phyloP scores from a whole-genome alignment of 495 filamentous ascomycete species.

The Parachaetomium inaequale region DNA sequence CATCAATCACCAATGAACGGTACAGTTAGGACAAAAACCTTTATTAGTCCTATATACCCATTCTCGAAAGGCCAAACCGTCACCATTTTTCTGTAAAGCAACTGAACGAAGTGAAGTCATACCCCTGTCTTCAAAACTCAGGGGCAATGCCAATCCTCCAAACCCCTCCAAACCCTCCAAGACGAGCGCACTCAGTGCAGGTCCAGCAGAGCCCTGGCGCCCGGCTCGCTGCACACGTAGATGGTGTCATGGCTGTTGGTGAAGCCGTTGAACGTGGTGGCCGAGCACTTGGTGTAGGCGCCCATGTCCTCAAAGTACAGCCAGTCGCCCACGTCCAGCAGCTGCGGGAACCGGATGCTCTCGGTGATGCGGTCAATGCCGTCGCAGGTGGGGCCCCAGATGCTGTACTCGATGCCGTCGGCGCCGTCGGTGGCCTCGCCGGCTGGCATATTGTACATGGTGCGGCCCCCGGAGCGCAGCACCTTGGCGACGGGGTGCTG shows the following conservation, averaged over 20 bases:
- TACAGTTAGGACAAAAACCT: not conserved
- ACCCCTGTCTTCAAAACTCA: not conserved
- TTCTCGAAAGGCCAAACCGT: not conserved
- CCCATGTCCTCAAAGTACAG: conserved; percentile 98
- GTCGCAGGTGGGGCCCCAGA: conserved; percentile 98
- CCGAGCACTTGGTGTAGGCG: conserved; percentile 95
- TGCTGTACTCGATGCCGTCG: conserved; percentile 67
- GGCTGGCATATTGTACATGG: conserved; percentile 45
- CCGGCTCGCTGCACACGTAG: conserved; percentile 90
- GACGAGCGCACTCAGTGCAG: conserved; percentile 17
- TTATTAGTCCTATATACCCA: not conserved
- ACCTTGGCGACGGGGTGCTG: conserved; percentile 85
- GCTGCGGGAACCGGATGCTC: conserved; percentile 65
- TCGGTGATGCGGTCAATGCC: conserved; percentile 89
- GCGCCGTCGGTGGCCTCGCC: conserved; percentile 35
- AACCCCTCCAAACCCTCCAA: not conserved
- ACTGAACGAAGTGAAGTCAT: not conserved
- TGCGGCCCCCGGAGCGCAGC: conserved; percentile 57
- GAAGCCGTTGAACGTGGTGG: conserved; percentile 98
- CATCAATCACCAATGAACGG: not conserved
- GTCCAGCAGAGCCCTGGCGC: conserved; percentile 70
- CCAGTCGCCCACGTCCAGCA: conserved; percentile 91
- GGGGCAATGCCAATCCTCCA: not conserved
- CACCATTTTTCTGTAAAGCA: conserved; percentile 8
- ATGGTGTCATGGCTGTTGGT: conserved; percentile 86